Conservation (phyloP, 176 grass and related monocot genomes). For the Rhynchospora pubera region DNA sequence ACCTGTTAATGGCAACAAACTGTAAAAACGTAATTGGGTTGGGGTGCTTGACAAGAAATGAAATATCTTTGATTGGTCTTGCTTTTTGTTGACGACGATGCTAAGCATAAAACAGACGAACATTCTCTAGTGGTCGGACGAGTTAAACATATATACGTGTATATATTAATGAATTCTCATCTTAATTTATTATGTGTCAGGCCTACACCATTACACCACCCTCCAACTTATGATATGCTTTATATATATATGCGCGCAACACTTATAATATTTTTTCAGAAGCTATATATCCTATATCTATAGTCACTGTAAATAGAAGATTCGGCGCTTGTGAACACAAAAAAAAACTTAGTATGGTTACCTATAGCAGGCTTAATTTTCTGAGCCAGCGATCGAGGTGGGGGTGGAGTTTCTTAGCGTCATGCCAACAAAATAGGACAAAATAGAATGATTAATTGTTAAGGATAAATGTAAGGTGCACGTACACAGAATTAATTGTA, state of each 20-base stretch:
- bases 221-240: neutral
- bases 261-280: no score
- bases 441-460: no score
- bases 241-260: neutral
- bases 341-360: neutral
- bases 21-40: conserved; percentile 42
- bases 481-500: neutral
- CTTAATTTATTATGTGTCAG: neutral
- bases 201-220: neutral
- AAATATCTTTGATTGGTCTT: conserved; percentile 31
- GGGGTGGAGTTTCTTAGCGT: no score
- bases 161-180: neutral
- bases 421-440: no score
- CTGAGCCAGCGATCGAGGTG: no score
- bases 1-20: conserved; percentile 18
- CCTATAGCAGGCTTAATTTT: no score
- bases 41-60: conserved; percentile 54
- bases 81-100: conserved; percentile 28
- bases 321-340: neutral
- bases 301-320: neutral
- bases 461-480: neutral
- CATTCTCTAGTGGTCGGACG: no score
- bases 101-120: no score
- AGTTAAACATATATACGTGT: neutral
- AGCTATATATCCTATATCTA: no score